Conservation (phyloP, 2,329 filamentous ascomycete species). For the Dothistroma pini region DNA sequence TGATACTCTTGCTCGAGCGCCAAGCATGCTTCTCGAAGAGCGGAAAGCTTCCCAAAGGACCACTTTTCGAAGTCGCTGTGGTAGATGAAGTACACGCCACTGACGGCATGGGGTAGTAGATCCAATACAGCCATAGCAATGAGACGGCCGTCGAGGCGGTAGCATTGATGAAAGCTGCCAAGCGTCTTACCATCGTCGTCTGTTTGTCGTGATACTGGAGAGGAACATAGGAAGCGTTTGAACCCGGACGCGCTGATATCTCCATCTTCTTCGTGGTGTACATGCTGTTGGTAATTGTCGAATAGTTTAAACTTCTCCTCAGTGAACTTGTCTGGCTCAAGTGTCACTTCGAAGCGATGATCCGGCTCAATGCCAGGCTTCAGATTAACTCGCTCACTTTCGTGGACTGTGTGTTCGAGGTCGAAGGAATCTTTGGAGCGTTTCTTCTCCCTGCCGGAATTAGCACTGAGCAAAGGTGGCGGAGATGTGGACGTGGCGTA, state of each 20-base stretch:
- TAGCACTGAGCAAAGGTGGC: not conserved
- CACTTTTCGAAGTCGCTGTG: conserved; percentile 68
- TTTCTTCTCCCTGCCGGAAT: conserved; percentile 50
- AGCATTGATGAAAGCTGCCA: conserved; percentile 75
- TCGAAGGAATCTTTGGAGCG: conserved; percentile 65
- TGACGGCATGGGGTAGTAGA: conserved; percentile 70
- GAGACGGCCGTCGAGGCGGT: conserved; percentile 66
- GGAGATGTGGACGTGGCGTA: conserved; percentile 36
- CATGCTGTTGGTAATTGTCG: conserved; percentile 68
- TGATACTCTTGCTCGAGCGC: conserved; percentile 65
- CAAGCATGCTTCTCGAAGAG: conserved; percentile 67
- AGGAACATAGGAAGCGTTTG: conserved; percentile 67
- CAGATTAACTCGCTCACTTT: conserved; percentile 57
- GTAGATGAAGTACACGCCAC: conserved; percentile 80
- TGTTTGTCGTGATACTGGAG: conserved; percentile 55
- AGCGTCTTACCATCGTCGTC: conserved; percentile 52
- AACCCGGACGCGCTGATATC: conserved; percentile 63
- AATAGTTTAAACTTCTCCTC: conserved; percentile 72
- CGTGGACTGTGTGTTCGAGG: conserved; percentile 64
- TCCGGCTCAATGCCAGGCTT: conserved; percentile 53
- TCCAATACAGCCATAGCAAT: conserved; percentile 76
- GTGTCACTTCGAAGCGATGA: conserved; percentile 64
- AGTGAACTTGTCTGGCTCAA: conserved; percentile 68
- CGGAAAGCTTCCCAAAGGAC: conserved; percentile 71
- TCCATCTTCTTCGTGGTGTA: conserved; percentile 63